phyloP scores from a whole-genome alignment of 176 grass and related monocot species.

The Oryza glumipatula region DNA sequence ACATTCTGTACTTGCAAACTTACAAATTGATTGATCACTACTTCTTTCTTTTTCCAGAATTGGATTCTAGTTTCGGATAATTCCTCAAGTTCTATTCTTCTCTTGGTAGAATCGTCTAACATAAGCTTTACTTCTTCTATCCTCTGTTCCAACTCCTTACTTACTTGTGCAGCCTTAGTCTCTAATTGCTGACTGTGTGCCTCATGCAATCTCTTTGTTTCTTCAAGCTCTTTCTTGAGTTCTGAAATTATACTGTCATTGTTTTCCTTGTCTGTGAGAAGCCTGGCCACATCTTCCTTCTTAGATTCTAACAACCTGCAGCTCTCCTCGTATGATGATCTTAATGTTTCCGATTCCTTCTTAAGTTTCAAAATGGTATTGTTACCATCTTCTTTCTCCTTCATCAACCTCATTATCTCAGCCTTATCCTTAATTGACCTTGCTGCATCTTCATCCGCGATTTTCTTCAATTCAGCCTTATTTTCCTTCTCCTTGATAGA shows the following conservation, averaged over 20 bases:
- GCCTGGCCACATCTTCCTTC: constrained; percentile 42
- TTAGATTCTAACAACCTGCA: constrained; percentile 57
- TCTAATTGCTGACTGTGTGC: constrained; percentile 47
- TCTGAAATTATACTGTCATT: constrained; percentile 40
- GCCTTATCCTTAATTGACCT: constrained; percentile 46
- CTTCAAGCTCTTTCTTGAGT: constrained; percentile 56
- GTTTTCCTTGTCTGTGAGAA: constrained; percentile 51
- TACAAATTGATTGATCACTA: constrained; percentile 41
- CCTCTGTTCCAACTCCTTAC: constrained; percentile 51
- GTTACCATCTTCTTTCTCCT: constrained; percentile 68
- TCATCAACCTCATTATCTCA: constrained; percentile 59
- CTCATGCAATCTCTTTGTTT: constrained; percentile 41
- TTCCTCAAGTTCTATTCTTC: constrained; percentile 50
- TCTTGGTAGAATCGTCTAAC: constrained; percentile 64
- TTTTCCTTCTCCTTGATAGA: constrained; percentile 39
- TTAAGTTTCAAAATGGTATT: constrained; percentile 65
- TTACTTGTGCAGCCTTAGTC: constrained; percentile 43
- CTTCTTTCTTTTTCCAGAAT: constrained; percentile 57
- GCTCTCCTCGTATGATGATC: constrained; percentile 52
- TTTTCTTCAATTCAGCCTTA: constrained; percentile 38
- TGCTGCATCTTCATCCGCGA: constrained; percentile 24
- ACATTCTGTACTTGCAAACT: constrained; percentile 55
- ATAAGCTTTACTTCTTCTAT: constrained; percentile 57
- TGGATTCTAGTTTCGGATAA: constrained; percentile 53
- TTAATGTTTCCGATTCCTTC: constrained; percentile 54